Conservation (phyloP, 2,329 filamentous ascomycete genomes). For the Penicillium janthinellum region DNA sequence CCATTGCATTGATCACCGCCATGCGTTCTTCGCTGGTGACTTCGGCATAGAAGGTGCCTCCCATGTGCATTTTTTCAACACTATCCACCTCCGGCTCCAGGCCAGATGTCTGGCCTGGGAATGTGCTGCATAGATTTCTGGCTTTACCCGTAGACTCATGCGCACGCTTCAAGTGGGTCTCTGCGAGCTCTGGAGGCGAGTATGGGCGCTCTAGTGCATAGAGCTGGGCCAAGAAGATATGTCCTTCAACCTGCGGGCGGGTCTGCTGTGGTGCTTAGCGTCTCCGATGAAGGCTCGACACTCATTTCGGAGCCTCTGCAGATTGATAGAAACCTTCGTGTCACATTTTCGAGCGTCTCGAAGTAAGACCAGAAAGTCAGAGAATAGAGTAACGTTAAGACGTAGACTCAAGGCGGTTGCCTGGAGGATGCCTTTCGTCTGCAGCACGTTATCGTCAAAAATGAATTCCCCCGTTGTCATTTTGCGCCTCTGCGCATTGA, state of each 20-base stretch:
- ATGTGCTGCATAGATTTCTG: constrained; percentile 27
- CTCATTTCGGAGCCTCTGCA: constrained; percentile 40
- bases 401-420: constrained; percentile 51
- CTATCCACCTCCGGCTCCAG: constrained; percentile 52
- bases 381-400: constrained; percentile 53
- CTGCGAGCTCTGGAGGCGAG: background rate
- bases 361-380: constrained; percentile 43
- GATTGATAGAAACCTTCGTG: constrained; percentile 21
- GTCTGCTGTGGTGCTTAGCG: constrained; percentile 30
- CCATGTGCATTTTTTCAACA: constrained; percentile 50
- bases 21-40: constrained; percentile 57
- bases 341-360: constrained; percentile 7
- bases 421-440: constrained; percentile 45
- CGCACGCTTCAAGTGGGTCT: constrained; percentile 10
- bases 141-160: constrained; percentile 27
- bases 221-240: constrained; percentile 55
- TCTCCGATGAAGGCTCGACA: constrained; percentile 46
- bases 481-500: constrained; percentile 33
- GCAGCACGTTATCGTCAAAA: constrained; percentile 35
- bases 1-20: constrained; percentile 56
- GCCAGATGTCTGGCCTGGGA: constrained; percentile 33
- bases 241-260: constrained; percentile 50
- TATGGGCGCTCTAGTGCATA: constrained; percentile 46
- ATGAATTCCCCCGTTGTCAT: constrained; percentile 25
- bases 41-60: constrained; percentile 51